phyloP scores from a whole-genome alignment of 805 yeast genomes.

The Metschnikowia kofuensis region DNA sequence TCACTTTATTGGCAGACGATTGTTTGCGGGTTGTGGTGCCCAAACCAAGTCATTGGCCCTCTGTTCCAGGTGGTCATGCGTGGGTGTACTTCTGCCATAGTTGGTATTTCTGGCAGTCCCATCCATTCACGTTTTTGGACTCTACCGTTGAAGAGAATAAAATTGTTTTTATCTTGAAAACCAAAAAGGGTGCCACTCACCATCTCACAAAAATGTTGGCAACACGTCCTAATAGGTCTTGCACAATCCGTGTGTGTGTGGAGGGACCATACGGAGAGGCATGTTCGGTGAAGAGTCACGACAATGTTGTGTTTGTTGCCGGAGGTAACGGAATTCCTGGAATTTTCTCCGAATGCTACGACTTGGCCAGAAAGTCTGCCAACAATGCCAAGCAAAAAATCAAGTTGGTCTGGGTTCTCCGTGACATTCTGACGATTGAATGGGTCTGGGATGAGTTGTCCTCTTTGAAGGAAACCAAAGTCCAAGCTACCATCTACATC shows the following conservation, averaged over 20 bases:
- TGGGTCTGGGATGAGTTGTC: slow-evolving; percentile 27
- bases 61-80: slow-evolving; percentile 54
- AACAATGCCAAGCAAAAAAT: slow-evolving; percentile 11
- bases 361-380: slow-evolving; percentile 16
- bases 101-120: slow-evolving; percentile 61
- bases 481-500: slow-evolving; percentile 33
- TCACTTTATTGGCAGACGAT: slow-evolving; percentile 38
- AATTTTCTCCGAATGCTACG: slow-evolving; percentile 41
- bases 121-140: slow-evolving; percentile 63
- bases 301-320: slow-evolving; percentile 48
- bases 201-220: slow-evolving; percentile 30
- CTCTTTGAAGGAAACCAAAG: slow-evolving; percentile 18
- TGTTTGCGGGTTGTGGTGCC: slow-evolving; percentile 45
- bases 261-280: slow-evolving; percentile 61
- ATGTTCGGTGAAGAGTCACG: slow-evolving; percentile 47
- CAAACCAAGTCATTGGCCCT: slow-evolving; percentile 47
- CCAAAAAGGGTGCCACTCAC: slow-evolving; percentile 54
- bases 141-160: slow-evolving; percentile 25
- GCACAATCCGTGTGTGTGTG: slow-evolving; percentile 41
- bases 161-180: slow-evolving; percentile 43
- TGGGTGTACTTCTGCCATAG: slow-evolving; percentile 55
- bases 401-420: slow-evolving; percentile 27
- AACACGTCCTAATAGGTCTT: slow-evolving; percentile 26
- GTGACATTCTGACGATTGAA: slow-evolving; percentile 20
- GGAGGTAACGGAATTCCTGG: slow-evolving; percentile 69